Evolutionary conservation across 2,329 filamentous ascomycete genomes (phyloP), one percentile per base, ranked within the genome.

Genomic region (Colletotrichum coccodes): DNA sequence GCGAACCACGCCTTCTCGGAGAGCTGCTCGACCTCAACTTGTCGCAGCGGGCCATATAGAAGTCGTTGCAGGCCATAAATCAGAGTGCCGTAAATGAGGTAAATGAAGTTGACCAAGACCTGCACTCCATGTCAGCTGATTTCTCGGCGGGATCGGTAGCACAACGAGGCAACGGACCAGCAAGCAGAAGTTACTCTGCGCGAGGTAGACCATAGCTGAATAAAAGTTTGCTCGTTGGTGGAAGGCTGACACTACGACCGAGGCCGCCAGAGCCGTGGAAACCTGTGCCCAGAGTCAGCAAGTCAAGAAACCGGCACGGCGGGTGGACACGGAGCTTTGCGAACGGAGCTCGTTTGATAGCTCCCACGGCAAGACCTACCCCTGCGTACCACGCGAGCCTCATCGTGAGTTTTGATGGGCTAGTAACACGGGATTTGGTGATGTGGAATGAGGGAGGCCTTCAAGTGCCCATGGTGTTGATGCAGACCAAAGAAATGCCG

Each of bases 1-100:
- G 96, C 95, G 77, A 98, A 98, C 97, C 97, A 99, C 57, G 93
- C 95, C 80, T 95, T 95, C 80, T 99, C 96, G 78, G 97, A 98
- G 16, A 99, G 89, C 79, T 98, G 95, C 80, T 99, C 97, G 75
- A 96, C 93, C 84, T 99, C 96, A 83, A 97, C 94, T 30, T 94
- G 92, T 73, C 97, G 94, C 26, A 99, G 89, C 21, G 90, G 91
- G 70, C 96, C 96, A 77, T 95, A 99, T 78, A 97, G 94, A 60
- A 98, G 85, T 75, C 94, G 91, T 78, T 98, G 96, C 21, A 99
- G 87, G 68, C 90, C 92, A 81, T 95, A 97, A 71, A 98, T 89
- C 74, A 97, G 88, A 74, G 89, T 91, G 72, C 91, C 91, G 70
- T 95, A 94, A 68, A 93, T 79, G 60, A 99, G 87, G 68, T 98